These are phyloP conservation scores for Pleurotus giganteus DNA, from an alignment of 768 basidiomycete species.

Conservation along the genomic window DNA sequence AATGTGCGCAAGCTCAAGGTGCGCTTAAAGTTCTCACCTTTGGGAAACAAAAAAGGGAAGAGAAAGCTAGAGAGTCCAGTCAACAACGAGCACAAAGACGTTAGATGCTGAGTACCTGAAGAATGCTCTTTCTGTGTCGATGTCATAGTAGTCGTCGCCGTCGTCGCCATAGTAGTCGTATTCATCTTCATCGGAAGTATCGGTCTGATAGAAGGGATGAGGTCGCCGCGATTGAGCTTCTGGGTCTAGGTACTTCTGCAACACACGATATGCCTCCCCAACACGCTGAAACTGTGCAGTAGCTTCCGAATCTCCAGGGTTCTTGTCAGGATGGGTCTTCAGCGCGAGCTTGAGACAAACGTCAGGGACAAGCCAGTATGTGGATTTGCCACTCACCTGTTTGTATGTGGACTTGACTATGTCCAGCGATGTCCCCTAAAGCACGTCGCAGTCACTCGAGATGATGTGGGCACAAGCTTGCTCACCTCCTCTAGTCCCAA, in stretches of 20 bases:
- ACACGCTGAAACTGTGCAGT: conserved; percentile 70
- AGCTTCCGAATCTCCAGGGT: conserved; percentile 60
- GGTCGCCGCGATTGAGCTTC: conserved; percentile 19
- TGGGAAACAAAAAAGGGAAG: not conserved
- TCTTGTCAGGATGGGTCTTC: conserved; percentile 76
- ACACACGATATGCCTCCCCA: conserved; percentile 63
- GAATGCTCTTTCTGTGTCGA: conserved; percentile 32
- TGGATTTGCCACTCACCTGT: conserved; percentile 40
- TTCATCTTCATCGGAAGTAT: conserved; percentile 33
- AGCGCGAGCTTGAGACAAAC: conserved; percentile 48
- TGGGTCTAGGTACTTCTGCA: conserved; percentile 54
- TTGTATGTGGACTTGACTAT: conserved; percentile 68
- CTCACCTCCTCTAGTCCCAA: conserved; percentile 57
- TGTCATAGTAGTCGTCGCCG: conserved; percentile 24
- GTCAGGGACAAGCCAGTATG: conserved; percentile 1
- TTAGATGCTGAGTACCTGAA: not conserved
- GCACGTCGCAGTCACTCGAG: too few relatives aligned
- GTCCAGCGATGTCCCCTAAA: conserved; percentile 59
- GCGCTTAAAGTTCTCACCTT: not conserved
- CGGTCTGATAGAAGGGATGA: conserved; percentile 15
- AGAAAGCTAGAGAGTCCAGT: conserved; percentile 6
- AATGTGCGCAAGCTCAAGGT: not conserved
- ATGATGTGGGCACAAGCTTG: too few relatives aligned
- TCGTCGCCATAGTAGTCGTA: conserved; percentile 31
- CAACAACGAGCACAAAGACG: not conserved